A percentile compares a stretch with the other conserved stretches of the same genome.
These are phyloP conservation scores for Talaromyces proteolyticus DNA, from an alignment of 495 filamentous ascomycete genomes.

Conservation along the genomic window DNA sequence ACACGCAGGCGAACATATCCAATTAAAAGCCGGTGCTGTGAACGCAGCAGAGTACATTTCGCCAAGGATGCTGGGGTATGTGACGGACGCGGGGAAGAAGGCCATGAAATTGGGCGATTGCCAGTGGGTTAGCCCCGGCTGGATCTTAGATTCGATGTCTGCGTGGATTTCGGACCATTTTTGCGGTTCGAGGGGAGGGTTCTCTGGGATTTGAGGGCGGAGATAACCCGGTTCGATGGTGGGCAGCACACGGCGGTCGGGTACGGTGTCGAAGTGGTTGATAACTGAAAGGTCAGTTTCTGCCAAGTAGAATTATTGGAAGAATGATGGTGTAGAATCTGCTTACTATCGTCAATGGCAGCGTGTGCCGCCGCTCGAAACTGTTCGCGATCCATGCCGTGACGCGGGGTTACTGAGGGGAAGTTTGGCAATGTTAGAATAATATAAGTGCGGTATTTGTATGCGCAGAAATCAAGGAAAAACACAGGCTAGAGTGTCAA, in stretches of 20 bases:
- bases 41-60: constrained; percentile 91
- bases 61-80: constrained; percentile 83
- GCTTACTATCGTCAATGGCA: constrained; percentile 75
- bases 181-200: constrained; percentile 69
- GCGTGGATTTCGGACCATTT: constrained; percentile 73
- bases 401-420: not conserved
- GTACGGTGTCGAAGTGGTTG: constrained; percentile 73
- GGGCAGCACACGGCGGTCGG: constrained; percentile 66
- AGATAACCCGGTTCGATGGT: constrained; percentile 85
- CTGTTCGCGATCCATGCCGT: constrained; percentile 71
- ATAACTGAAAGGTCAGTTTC: constrained; percentile 50
- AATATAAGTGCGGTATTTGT: no score
- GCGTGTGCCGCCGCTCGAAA: constrained; percentile 78
- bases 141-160: constrained; percentile 83
- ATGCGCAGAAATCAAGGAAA: not conserved
- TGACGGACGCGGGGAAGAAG: constrained; percentile 81
- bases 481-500: no score
- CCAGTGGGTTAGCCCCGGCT: constrained; percentile 95
- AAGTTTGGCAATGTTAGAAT: no score
- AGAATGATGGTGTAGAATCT: not conserved
- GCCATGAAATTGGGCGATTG: constrained; percentile 95
- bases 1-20: constrained; percentile 92
- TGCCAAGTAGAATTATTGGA: not conserved
- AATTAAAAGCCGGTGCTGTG: constrained; percentile 91
- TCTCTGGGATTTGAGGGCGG: constrained; percentile 66